Base-by-base conservation (phyloP, 495 filamentous ascomycete species). In the Trichoderma virens region DNA sequence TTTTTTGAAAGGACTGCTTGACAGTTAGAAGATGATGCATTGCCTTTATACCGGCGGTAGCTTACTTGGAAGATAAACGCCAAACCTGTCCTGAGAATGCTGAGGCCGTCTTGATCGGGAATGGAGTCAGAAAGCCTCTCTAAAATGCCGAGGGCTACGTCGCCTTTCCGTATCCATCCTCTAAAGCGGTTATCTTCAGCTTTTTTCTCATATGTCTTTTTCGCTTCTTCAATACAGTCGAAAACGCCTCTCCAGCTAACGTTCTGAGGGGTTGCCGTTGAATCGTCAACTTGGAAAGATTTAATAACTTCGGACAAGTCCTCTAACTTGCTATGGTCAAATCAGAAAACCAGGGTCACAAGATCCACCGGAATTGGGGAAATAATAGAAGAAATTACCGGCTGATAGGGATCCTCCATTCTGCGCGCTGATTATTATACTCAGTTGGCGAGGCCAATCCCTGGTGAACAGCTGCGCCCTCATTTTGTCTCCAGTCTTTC, bases 151-250 rank as follows among this genome's bases (percentile, higher is more conserved):
- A 56, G 11, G 0, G 51, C 51, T 28, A 30, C 23, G 13, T 56
- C 51, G 23, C 51, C 51, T 56, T 56, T 27, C 11, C 51, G 0
- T 4, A 56, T 56, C 51, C 51, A 56, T 13, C 51, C 51, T 56
- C 51, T 56, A 18, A 56, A 56, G 4, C 51, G 23, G 25, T 31
- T 56, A 18, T 56, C 51, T 56, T 56, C 51, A 18, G 51, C 25
- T 28, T 56, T 56, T 30, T 31, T 56, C 3, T 27, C 23, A 18
- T 56, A 56, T 56, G 25, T 30, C 23, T 56, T 56, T 30, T 30
- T 56, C 8, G 51, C 51, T 30, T 56, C 51, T 56, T 27, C 51
- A 56, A 56, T 56, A 25, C 25, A 56, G 25, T 56, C 51, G 51
- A 56, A 30, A 30, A 56, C 51, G 25, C 20, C 51, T 56, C 51